Conservation (phyloP, 768 basidiomycete genomes). For the Macrolepiota fuliginosa region DNA sequence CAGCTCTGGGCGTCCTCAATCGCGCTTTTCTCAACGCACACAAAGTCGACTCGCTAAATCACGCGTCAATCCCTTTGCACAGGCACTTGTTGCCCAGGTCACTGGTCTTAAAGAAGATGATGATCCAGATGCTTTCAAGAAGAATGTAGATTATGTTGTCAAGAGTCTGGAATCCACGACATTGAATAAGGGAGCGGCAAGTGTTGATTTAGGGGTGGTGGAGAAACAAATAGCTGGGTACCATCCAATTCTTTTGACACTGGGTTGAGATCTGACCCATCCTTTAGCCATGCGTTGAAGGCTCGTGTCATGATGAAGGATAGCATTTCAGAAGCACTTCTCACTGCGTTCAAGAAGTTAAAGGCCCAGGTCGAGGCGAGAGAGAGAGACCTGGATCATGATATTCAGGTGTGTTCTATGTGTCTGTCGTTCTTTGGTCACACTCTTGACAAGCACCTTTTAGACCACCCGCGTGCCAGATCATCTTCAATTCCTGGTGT, state of each 20-base stretch:
- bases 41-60: constrained; percentile 54
- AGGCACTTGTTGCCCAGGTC: constrained; percentile 51
- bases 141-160: constrained; percentile 52
- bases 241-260: constrained; percentile 14
- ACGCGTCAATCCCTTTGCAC: constrained; percentile 52
- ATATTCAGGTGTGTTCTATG: constrained; percentile 50
- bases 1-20: constrained; percentile 33
- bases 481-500: constrained; percentile 72
- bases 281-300: constrained; percentile 56
- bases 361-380: constrained; percentile 44
- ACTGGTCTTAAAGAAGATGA: constrained; percentile 47
- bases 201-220: constrained; percentile 52
- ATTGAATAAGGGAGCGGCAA: constrained; percentile 51
- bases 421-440: background rate
- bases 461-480: constrained; percentile 63
- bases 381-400: constrained; percentile 60
- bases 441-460: constrained; percentile 1
- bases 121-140: constrained; percentile 38
- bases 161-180: constrained; percentile 58
- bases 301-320: constrained; percentile 69
- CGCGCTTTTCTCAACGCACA: constrained; percentile 41
- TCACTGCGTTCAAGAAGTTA: constrained; percentile 48
- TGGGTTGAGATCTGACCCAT: background rate
- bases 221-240: constrained; percentile 62
- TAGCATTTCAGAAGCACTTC: constrained; percentile 55